phyloP scores from a whole-genome alignment of 2,329 filamentous ascomycete genomes.

The Exophiala alcalophila region DNA sequence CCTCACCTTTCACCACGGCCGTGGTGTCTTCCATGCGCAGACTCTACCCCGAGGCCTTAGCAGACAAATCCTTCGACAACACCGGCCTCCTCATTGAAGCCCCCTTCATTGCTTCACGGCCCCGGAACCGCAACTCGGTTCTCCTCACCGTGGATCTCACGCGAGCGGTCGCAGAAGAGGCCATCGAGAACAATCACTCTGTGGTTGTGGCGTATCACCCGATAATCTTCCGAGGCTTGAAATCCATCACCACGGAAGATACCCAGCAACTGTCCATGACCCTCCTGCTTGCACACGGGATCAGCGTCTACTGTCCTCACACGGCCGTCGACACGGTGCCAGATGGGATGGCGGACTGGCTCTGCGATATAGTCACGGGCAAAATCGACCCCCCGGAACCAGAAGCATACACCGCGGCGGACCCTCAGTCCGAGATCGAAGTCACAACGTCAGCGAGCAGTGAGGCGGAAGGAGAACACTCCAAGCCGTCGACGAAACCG shows the following conservation, averaged over 20 bases:
- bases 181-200: constrained; percentile 70
- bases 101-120: constrained; percentile 55
- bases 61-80: constrained; percentile 91
- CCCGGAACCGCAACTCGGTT: constrained; percentile 61
- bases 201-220: constrained; percentile 92
- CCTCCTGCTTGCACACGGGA: constrained; percentile 75
- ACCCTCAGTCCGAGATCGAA: constrained; percentile 31
- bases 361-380: constrained; percentile 77
- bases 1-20: constrained; percentile 60
- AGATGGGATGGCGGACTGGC: constrained; percentile 87
- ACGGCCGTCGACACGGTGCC: constrained; percentile 88
- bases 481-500: constrained; percentile 19
- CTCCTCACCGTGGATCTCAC: constrained; percentile 90
- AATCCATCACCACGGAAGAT: constrained; percentile 78
- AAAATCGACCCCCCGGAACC: constrained; percentile 35
- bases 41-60: constrained; percentile 85
- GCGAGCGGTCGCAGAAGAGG: constrained; percentile 82
- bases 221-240: constrained; percentile 92
- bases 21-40: constrained; percentile 77
- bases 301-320: constrained; percentile 94
- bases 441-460: constrained; percentile 28
- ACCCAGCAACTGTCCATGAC: constrained; percentile 84
- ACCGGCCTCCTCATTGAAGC: constrained; percentile 78
- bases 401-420: constrained; percentile 11
- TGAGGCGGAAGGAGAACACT: constrained; percentile 7